Percentiles rank a stretch among this genome's conserved stretches.
Evolutionary conservation across 306 rosid species (phyloP).

Genomic region (Spatholobus suberectus): DNA sequence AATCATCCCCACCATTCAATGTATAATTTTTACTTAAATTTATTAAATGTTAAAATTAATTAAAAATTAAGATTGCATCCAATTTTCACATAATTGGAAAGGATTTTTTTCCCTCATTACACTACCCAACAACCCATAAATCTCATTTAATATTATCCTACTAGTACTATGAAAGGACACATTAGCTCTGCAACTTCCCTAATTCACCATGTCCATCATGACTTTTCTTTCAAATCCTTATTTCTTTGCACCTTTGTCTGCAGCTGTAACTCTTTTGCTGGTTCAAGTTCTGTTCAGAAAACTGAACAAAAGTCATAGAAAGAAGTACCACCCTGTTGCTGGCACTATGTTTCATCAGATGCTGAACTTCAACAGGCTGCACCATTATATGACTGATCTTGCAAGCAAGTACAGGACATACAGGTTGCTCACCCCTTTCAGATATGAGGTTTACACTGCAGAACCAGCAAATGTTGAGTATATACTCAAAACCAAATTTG

Average conservation of each 20-base stretch:
- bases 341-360: constrained; percentile 76
- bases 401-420: constrained; percentile 75
- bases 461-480: constrained; percentile 82
- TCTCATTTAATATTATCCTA: no score
- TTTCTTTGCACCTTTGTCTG: constrained; percentile 36
- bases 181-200: neutral
- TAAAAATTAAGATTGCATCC: no score
- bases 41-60: no score
- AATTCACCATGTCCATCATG: constrained; percentile 15
- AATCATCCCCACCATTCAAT: no score
- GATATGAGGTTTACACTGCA: constrained; percentile 75
- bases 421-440: constrained; percentile 61
- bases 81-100: no score
- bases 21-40: no score
- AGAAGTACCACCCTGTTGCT: constrained; percentile 71
- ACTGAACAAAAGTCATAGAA: constrained; percentile 38
- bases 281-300: constrained; percentile 36
- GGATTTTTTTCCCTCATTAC: no score
- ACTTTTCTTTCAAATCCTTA: constrained; percentile 49
- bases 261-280: constrained; percentile 42
- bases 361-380: constrained; percentile 70
- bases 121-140: no score
- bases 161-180: no score
- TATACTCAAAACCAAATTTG: constrained; percentile 79
- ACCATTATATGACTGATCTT: constrained; percentile 83